Evolutionary conservation across 2,329 filamentous ascomycete species (phyloP).

Genomic region (Aspergillus sp.): DNA sequence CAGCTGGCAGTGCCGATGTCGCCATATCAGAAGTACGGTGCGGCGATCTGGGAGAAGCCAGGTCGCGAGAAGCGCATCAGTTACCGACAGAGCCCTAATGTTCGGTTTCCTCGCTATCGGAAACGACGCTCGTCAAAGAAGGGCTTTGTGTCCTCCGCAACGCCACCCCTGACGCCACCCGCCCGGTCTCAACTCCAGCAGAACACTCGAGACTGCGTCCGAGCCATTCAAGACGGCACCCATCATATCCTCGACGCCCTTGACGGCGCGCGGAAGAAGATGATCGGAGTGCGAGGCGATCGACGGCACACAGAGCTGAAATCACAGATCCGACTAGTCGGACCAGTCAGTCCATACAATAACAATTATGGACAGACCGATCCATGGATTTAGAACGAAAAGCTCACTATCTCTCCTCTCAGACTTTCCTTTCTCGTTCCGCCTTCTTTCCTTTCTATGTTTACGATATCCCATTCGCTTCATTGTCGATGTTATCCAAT

Average conservation of each 20-base stretch:
- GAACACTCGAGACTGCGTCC: slow-evolving; percentile 29
- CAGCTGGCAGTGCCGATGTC: slow-evolving; percentile 39
- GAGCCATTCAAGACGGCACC: slow-evolving; percentile 29
- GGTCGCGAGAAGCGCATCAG: slow-evolving; percentile 28
- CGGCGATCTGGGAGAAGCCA: slow-evolving; percentile 37
- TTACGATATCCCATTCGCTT: background rate
- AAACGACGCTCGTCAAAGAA: slow-evolving; percentile 9
- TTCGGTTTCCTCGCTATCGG: slow-evolving; percentile 25
- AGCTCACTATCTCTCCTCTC: background rate
- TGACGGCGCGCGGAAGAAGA: slow-evolving; percentile 37
- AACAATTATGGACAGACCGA: slow-evolving; percentile 25
- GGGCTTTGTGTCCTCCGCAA: slow-evolving; percentile 13
- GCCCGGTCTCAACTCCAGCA: slow-evolving; percentile 26
- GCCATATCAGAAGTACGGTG: slow-evolving; percentile 41
- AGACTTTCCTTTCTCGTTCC: slow-evolving; percentile 4
- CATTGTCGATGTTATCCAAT: background rate
- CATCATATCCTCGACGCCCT: slow-evolving; percentile 32
- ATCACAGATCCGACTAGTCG: slow-evolving; percentile 44
- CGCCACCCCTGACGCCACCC: slow-evolving; percentile 22
- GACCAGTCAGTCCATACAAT: slow-evolving; percentile 37
- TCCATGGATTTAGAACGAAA: slow-evolving; percentile 30
- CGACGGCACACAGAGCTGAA: slow-evolving; percentile 42
- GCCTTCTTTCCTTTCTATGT: background rate
- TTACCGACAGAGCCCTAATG: slow-evolving; percentile 20
- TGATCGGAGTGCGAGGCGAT: slow-evolving; percentile 37